Percentiles rank a stretch among this genome's conserved stretches.
Conservation (phyloP, 2,329 filamentous ascomycete genomes). For the Aphanoascus verrucosus region DNA sequence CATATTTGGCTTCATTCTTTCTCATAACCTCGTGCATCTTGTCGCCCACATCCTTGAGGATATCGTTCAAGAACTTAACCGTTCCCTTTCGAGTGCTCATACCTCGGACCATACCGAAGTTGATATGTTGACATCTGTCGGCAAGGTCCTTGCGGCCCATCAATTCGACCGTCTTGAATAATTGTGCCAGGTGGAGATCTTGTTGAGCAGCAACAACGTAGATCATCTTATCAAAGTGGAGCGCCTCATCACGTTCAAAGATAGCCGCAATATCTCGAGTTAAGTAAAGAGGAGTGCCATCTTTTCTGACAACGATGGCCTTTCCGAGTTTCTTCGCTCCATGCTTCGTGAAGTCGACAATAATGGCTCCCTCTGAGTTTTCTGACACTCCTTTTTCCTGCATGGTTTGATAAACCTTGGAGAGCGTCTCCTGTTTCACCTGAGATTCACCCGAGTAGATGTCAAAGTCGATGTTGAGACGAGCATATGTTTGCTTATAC, state of each 20-base stretch:
- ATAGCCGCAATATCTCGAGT: slow-evolving; percentile 59
- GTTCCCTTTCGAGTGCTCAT: slow-evolving; percentile 58
- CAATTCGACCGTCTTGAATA: slow-evolving; percentile 54
- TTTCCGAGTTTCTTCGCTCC: slow-evolving; percentile 56
- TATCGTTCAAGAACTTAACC: slow-evolving; percentile 64
- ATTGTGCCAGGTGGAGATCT: slow-evolving; percentile 53
- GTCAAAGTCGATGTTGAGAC: slow-evolving; percentile 55
- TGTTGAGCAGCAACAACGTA: slow-evolving; percentile 56
- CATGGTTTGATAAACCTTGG: slow-evolving; percentile 48
- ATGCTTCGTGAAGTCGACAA: slow-evolving; percentile 61
- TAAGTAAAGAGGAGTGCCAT: slow-evolving; percentile 57
- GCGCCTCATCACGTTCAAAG: slow-evolving; percentile 50
- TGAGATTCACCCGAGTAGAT: slow-evolving; percentile 61
- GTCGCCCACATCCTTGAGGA: slow-evolving; percentile 68
- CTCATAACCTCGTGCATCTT: slow-evolving; percentile 98
- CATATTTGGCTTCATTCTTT: slow-evolving; percentile 81
- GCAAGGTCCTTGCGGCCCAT: slow-evolving; percentile 52
- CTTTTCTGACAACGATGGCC: slow-evolving; percentile 55
- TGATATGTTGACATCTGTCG: slow-evolving; percentile 51
- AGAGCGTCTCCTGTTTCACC: slow-evolving; percentile 52
- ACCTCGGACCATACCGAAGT: slow-evolving; percentile 56
- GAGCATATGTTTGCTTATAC: slow-evolving; percentile 53
- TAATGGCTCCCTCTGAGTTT: slow-evolving; percentile 53
- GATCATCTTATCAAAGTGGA: slow-evolving; percentile 57
- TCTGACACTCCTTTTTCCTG: slow-evolving; percentile 52